phyloP scores from a whole-genome alignment of 73 alveolate genomes.

The Breviolum minutum region DNA sequence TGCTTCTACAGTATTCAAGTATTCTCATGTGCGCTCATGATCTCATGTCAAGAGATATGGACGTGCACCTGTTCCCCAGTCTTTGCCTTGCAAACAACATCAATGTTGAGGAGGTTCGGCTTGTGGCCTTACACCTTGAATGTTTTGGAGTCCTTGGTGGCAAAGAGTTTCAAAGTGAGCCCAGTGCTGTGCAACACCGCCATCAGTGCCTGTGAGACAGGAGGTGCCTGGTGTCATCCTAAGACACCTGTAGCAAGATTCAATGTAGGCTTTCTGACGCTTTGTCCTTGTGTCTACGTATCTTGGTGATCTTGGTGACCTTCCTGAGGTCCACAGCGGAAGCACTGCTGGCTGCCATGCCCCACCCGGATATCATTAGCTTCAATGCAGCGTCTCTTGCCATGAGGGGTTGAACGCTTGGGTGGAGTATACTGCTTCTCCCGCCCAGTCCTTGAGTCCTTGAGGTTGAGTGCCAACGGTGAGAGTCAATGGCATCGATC shows the following conservation, averaged over 20 bases:
- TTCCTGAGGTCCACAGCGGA: background rate
- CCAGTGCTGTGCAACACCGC: constrained; percentile 39
- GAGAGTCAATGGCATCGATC: background rate
- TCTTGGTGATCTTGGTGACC: background rate
- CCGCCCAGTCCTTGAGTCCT: too few species aligned
- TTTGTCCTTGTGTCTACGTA: background rate
- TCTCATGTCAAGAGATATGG: too few species aligned
- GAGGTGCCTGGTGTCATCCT: background rate
- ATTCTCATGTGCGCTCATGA: too few species aligned
- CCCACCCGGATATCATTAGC: background rate
- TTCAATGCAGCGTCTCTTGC: background rate
- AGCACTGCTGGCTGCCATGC: background rate
- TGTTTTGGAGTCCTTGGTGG: background rate
- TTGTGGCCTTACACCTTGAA: background rate
- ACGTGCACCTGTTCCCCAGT: background rate
- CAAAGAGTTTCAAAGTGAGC: background rate
- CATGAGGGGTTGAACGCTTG: background rate
- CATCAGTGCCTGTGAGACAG: constrained; percentile 51
- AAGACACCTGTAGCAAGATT: background rate
- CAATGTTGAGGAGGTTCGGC: background rate
- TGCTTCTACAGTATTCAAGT: too few species aligned
- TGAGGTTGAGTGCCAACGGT: constrained; percentile 24
- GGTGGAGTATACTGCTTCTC: background rate
- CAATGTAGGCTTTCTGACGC: background rate
- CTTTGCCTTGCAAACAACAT: background rate